Evolutionary conservation across 164 flowering plant genomes (phyloP).

Genomic region (Chimonanthus praecox): DNA sequence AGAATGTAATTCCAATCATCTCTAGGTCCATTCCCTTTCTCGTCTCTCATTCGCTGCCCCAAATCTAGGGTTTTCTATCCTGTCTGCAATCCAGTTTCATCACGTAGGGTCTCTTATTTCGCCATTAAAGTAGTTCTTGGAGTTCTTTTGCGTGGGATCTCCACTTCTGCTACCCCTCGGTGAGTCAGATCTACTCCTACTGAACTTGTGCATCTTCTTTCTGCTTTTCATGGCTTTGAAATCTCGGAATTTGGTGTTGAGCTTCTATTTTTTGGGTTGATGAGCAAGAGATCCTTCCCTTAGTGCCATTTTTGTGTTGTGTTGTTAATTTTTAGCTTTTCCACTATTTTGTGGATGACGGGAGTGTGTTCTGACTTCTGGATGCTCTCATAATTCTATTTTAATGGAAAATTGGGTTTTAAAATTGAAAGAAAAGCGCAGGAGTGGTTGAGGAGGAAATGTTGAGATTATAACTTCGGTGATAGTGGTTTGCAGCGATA

Average conservation of each 20-base stretch:
- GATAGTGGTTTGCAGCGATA: too few relatives aligned
- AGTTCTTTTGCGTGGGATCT: not conserved
- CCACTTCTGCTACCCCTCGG: not conserved
- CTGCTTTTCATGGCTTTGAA: not conserved
- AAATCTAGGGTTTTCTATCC: slow-evolving; percentile 5
- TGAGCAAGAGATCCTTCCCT: not conserved
- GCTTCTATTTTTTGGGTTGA: not conserved
- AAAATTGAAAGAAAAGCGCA: not conserved
- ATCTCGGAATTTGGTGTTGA: not conserved
- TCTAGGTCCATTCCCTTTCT: not conserved
- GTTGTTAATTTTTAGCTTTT: not conserved
- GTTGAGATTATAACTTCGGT: too few relatives aligned
- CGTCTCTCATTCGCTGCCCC: not conserved
- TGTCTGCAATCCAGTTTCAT: not conserved
- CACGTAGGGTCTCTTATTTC: not conserved
- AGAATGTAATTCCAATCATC: not conserved
- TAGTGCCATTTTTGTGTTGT: not conserved
- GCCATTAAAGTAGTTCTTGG: not conserved
- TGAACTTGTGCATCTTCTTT: not conserved
- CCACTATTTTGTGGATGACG: not conserved
- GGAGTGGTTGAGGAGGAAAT: not conserved
- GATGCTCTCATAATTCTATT: not conserved
- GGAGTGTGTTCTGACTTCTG: not conserved
- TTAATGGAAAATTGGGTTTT: not conserved
- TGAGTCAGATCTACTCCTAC: slow-evolving; percentile 7